A percentile compares a stretch with the other conserved stretches of the same genome.
Evolutionary conservation across 176 grass and related monocot species (phyloP).

Genomic region (Coix lacrymajobi): DNA sequence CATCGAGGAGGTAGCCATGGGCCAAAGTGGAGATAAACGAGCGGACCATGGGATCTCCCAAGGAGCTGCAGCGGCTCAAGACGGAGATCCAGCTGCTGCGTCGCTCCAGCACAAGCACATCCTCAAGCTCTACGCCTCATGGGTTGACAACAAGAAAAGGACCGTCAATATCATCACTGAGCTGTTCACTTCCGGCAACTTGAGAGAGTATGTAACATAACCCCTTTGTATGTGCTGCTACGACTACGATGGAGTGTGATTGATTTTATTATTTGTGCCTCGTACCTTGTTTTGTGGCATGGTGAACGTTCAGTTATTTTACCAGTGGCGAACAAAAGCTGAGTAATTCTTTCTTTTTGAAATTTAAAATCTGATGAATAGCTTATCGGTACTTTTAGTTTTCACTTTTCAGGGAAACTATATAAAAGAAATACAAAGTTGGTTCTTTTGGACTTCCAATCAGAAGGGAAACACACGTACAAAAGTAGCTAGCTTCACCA

Average conservation of each 20-base stretch:
- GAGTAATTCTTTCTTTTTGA: neutral
- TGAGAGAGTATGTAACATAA: constrained; percentile 35
- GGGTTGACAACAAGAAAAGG: constrained; percentile 43
- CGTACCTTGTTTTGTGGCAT: neutral
- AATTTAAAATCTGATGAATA: neutral
- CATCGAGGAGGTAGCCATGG: constrained; percentile 61
- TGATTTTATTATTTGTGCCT: neutral
- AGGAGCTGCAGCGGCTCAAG: constrained; percentile 41
- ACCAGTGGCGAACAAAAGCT: neutral
- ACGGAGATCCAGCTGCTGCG: constrained; percentile 31
- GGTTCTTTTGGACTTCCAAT: neutral
- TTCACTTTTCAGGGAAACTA: neutral
- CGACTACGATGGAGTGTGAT: neutral
- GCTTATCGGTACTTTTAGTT: neutral
- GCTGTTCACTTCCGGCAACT: constrained; percentile 51
- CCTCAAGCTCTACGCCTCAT: constrained; percentile 35
- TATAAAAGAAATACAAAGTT: neutral
- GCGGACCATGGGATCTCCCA: constrained; percentile 28
- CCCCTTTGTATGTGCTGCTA: neutral
- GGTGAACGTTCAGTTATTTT: neutral
- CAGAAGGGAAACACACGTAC: neutral
- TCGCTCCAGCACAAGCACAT: constrained; percentile 47
- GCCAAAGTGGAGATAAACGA: constrained; percentile 31
- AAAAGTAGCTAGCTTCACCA: neutral
- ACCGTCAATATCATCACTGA: constrained; percentile 54